phyloP scores from a whole-genome alignment of 1,284 basidiomycete species.

The Marasmius fiardii region DNA sequence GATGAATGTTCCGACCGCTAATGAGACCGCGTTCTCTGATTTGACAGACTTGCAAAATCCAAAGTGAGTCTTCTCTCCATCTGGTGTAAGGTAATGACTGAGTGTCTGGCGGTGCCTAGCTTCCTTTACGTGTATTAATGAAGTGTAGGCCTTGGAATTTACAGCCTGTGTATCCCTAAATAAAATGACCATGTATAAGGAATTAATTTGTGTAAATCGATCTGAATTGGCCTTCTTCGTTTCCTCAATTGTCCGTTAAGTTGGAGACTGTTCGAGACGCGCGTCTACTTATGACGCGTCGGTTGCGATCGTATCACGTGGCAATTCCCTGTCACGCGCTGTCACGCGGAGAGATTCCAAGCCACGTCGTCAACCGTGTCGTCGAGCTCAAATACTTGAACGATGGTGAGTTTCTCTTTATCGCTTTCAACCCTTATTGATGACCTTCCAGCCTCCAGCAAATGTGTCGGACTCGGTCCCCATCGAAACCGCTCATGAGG shows the following conservation, averaged over 20 bases:
- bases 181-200: neutral
- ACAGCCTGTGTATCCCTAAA: neutral
- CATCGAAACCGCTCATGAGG: slow-evolving; percentile 91
- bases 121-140: neutral
- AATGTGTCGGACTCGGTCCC: slow-evolving; percentile 66
- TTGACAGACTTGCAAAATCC: slow-evolving; percentile 17
- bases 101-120: too few species aligned
- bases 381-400: neutral
- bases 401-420: neutral
- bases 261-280: too few species aligned
- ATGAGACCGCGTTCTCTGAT: slow-evolving; percentile 17
- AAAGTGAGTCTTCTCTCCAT: slow-evolving; percentile 13
- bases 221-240: too few species aligned
- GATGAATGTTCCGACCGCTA: slow-evolving; percentile 5
- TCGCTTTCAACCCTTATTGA: neutral
- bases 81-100: too few species aligned
- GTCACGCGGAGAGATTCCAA: neutral
- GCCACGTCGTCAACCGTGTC: slow-evolving; percentile 4
- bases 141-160: neutral
- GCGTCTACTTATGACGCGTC: too few species aligned
- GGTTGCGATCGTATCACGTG: neutral
- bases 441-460: slow-evolving; percentile 43
- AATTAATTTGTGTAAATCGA: too few species aligned
- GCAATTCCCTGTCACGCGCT: neutral
- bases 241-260: too few species aligned